Conservation (phyloP, 371 early-diverging fungal species). For the Mucor lusitanicus region DNA sequence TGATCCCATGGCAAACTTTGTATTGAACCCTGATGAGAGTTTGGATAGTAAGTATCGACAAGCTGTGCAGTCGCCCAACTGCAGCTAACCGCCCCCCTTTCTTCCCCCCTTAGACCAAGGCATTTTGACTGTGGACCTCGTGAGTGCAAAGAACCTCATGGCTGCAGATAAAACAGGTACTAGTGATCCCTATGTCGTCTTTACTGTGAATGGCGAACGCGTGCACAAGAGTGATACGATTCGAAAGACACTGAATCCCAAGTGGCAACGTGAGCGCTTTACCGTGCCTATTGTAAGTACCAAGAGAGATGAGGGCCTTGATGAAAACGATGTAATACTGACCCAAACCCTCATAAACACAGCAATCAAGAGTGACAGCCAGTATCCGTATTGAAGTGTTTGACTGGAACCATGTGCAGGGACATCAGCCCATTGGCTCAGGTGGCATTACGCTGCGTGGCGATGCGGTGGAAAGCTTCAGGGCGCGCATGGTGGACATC, state of each 20-base stretch:
- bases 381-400: slow-evolving; percentile 76
- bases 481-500: slow-evolving; percentile 32
- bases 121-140: slow-evolving; percentile 44
- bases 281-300: slow-evolving; percentile 68
- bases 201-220: slow-evolving; percentile 77
- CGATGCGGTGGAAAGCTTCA: slow-evolving; percentile 45
- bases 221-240: slow-evolving; percentile 76
- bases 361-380: slow-evolving; percentile 60
- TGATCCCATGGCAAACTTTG: slow-evolving; percentile 48
- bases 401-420: slow-evolving; percentile 80
- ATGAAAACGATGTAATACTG: no score
- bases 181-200: slow-evolving; percentile 84
- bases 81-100: no score
- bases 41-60: slow-evolving; percentile 37
- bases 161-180: slow-evolving; percentile 59
- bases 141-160: slow-evolving; percentile 51
- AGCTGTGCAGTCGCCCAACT: not conserved
- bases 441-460: slow-evolving; percentile 48
- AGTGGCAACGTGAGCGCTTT: slow-evolving; percentile 74
- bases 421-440: slow-evolving; percentile 49
- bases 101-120: slow-evolving; percentile 35
- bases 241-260: slow-evolving; percentile 82
- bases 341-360: not conserved
- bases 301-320: no score
- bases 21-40: slow-evolving; percentile 59